These are phyloP conservation scores for Aspergillus nomiae DNA, from an alignment of 2,329 filamentous ascomycete genomes.

Conservation along the genomic window DNA sequence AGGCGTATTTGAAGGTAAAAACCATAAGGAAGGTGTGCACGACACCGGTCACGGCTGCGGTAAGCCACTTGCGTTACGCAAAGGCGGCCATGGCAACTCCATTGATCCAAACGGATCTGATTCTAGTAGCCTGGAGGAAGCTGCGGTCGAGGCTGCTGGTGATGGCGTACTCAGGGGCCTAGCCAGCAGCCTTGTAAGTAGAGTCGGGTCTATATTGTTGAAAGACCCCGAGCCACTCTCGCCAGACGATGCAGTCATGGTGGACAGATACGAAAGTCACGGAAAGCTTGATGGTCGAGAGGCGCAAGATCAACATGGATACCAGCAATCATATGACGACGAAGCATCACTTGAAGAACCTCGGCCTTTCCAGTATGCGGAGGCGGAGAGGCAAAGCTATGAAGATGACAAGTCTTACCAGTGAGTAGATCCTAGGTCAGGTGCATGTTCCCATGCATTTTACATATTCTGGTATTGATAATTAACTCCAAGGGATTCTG, in stretches of 20 bases:
- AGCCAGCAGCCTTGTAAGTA: slow-evolving; percentile 66
- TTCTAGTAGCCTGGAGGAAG: slow-evolving; percentile 47
- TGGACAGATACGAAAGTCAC: background rate
- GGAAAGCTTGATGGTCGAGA: slow-evolving; percentile 15
- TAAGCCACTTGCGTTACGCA: slow-evolving; percentile 76
- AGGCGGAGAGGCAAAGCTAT: slow-evolving; percentile 14
- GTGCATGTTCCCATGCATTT: background rate
- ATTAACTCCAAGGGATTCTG: slow-evolving; percentile 20
- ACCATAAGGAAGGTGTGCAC: slow-evolving; percentile 82
- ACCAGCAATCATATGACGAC: background rate
- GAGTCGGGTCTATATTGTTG: slow-evolving; percentile 63
- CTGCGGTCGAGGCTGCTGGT: slow-evolving; percentile 62
- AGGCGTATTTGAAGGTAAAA: slow-evolving; percentile 74
- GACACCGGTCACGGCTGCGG: slow-evolving; percentile 86
- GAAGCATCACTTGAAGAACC: slow-evolving; percentile 2
- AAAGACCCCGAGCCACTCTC: slow-evolving; percentile 44
- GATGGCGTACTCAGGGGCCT: slow-evolving; percentile 70
- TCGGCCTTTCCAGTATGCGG: slow-evolving; percentile 10
- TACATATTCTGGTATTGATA: slow-evolving; percentile 10
- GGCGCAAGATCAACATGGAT: background rate
- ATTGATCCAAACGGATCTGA: slow-evolving; percentile 20
- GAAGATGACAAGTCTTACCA: slow-evolving; percentile 18
- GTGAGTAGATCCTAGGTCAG: slow-evolving; percentile 20
- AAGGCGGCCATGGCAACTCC: slow-evolving; percentile 38
- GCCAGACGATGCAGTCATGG: background rate